Conservation (phyloP, 2,329 filamentous ascomycete genomes). For the Pseudocercospora fijiensis region DNA sequence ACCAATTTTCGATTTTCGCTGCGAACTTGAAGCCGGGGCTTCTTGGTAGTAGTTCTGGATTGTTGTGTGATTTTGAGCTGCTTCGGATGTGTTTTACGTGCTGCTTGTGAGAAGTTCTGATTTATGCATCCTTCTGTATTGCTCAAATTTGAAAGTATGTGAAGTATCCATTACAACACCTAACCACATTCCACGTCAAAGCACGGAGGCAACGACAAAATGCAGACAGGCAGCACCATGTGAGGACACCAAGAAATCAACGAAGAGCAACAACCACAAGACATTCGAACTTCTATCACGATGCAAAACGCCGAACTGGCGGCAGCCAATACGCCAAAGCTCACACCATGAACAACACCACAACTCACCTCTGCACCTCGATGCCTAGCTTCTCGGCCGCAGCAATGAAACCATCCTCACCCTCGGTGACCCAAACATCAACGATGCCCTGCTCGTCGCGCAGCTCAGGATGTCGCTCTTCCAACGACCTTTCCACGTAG, state of each 20-base stretch:
- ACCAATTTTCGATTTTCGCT: neutral
- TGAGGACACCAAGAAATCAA: neutral
- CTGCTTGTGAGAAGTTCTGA: neutral
- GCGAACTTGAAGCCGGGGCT: neutral
- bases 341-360: neutral
- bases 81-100: neutral
- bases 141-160: neutral
- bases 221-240: neutral
- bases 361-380: slow-evolving; percentile 2
- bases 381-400: slow-evolving; percentile 43
- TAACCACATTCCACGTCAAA: neutral
- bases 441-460: slow-evolving; percentile 61
- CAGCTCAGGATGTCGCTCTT: slow-evolving; percentile 62
- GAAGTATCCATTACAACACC: neutral
- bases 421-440: slow-evolving; percentile 60
- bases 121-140: neutral
- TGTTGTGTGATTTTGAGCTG: neutral
- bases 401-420: slow-evolving; percentile 52
- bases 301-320: neutral
- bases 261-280: neutral
- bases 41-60: neutral
- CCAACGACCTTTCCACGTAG: slow-evolving; percentile 67
- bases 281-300: neutral
- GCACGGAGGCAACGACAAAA: neutral
- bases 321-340: neutral